Evolutionary conservation across 2,329 filamentous ascomycete genomes (phyloP).

Genomic region (Aureobasidium sp.): DNA sequence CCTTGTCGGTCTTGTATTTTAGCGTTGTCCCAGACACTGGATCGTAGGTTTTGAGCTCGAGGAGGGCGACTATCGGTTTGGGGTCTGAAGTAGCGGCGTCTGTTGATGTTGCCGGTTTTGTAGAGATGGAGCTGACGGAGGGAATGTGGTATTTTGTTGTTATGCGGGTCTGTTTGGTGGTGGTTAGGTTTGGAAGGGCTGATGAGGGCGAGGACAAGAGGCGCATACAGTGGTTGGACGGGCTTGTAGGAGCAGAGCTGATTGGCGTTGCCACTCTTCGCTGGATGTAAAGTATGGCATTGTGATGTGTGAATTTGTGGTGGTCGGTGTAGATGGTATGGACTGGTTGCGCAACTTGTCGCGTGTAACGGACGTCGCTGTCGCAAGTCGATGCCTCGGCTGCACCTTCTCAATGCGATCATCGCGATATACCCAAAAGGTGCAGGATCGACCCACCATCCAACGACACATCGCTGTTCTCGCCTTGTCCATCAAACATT

Average conservation of each 20-base stretch:
- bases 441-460: not conserved
- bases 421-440: not conserved
- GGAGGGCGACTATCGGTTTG: conserved; percentile 55
- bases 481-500: not conserved
- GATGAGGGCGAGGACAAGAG: not conserved
- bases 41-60: conserved; percentile 86
- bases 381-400: not conserved
- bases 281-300: conserved; percentile 79
- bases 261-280: conserved; percentile 88
- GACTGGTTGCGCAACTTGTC: not conserved
- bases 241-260: conserved; percentile 74
- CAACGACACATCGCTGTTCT: not conserved
- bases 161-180: conserved; percentile 62
- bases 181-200: not conserved
- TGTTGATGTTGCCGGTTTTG: conserved; percentile 16
- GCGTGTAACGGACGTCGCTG: not conserved
- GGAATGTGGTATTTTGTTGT: conserved; percentile 82
- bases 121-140: conserved; percentile 23
- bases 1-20: conserved; percentile 88
- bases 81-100: conserved; percentile 15
- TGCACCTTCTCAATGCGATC: not conserved
- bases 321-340: not conserved
- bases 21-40: conserved; percentile 71
- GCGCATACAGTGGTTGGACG: conserved; percentile 68
- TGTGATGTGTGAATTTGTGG: not conserved